These are phyloP conservation scores for Voacanga thouarsii DNA, from an alignment of 257 asterid species.

Conservation along the genomic window DNA sequence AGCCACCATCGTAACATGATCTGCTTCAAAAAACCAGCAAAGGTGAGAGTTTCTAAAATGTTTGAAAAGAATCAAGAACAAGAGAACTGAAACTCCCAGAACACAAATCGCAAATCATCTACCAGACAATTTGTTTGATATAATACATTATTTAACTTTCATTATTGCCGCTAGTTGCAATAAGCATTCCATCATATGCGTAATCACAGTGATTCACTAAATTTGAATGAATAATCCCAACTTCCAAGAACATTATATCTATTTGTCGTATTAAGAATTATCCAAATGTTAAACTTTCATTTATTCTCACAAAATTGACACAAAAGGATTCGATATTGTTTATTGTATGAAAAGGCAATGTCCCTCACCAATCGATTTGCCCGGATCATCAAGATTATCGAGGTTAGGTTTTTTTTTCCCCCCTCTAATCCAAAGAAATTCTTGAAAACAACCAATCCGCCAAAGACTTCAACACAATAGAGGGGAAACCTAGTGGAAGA, in stretches of 20 bases:
- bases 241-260: constrained; percentile 23
- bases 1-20: constrained; percentile 31
- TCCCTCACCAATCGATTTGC: constrained; percentile 14
- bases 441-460: not conserved
- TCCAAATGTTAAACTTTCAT: not conserved
- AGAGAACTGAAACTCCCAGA: not conserved
- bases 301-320: not conserved
- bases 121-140: not conserved
- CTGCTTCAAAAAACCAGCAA: constrained; percentile 9
- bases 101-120: not conserved
- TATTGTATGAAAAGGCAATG: not conserved
- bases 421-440: not conserved
- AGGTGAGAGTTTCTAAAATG: not conserved
- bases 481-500: too few species aligned
- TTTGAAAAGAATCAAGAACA: not conserved
- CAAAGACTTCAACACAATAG: too few species aligned
- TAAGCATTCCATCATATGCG: constrained; percentile 31
- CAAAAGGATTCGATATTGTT: not conserved
- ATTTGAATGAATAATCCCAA: constrained; percentile 20
- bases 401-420: not conserved
- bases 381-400: not conserved
- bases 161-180: constrained; percentile 27
- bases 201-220: constrained; percentile 24
- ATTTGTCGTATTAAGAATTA: not conserved
- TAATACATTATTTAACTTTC: constrained; percentile 20